A percentile compares a stretch with the other conserved stretches of the same genome.
Conservation (phyloP, 2,329 filamentous ascomycete genomes). For the Falciphora oryzae region DNA sequence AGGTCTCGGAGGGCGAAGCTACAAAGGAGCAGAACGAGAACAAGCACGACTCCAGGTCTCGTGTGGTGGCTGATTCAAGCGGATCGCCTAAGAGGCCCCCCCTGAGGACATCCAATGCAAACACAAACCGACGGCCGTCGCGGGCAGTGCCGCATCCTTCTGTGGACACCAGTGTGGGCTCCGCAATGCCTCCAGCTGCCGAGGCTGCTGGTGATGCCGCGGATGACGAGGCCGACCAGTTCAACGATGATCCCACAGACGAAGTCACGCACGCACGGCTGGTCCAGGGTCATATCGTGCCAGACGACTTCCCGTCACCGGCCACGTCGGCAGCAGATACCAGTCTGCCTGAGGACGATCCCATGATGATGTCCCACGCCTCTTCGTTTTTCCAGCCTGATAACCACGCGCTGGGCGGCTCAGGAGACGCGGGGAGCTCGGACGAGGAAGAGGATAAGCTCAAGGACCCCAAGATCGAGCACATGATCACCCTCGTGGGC, state of each 20-base stretch:
- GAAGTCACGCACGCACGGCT: slow-evolving; percentile 90
- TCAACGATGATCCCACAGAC: slow-evolving; percentile 73
- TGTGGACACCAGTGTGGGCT: not conserved
- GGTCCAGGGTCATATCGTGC: slow-evolving; percentile 90
- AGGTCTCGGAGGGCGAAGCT: not conserved
- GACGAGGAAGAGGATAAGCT: slow-evolving; percentile 94
- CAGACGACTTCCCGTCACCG: slow-evolving; percentile 84
- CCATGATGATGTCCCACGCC: slow-evolving; percentile 73
- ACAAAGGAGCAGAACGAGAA: not conserved
- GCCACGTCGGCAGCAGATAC: slow-evolving; percentile 63
- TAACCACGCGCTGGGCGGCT: slow-evolving; percentile 70
- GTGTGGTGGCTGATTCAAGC: slow-evolving; percentile 5
- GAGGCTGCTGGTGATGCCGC: slow-evolving; percentile 10
- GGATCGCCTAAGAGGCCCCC: slow-evolving; percentile 4
- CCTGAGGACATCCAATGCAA: slow-evolving; percentile 14
- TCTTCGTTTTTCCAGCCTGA: slow-evolving; percentile 73
- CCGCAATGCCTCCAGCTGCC: not conserved
- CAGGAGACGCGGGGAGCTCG: slow-evolving; percentile 73
- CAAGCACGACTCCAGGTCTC: slow-evolving; percentile 18
- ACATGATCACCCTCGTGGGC: slow-evolving; percentile 95
- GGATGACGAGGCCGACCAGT: slow-evolving; percentile 43
- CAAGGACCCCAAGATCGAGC: slow-evolving; percentile 74
- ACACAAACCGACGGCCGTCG: slow-evolving; percentile 20
- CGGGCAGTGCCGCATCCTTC: slow-evolving; percentile 15
- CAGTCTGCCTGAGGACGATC: slow-evolving; percentile 64